These are phyloP conservation scores for Verbascum thapsus DNA, from an alignment of 257 asterid species.

Conservation along the genomic window DNA sequence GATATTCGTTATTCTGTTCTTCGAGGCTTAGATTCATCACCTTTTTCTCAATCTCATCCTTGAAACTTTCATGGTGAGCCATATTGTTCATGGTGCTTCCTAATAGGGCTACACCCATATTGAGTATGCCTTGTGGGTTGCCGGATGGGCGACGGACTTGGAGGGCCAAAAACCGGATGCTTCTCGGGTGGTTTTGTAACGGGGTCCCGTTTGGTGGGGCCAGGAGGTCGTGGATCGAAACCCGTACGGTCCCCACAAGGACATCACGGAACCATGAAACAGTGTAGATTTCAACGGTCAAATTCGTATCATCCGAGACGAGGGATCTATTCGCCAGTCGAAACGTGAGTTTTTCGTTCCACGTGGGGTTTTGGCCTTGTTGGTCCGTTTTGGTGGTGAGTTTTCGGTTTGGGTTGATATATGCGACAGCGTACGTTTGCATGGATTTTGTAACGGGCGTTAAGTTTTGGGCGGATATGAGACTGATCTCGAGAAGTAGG, in stretches of 20 bases:
- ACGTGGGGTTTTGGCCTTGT: constrained; percentile 57
- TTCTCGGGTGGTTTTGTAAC: too few species aligned
- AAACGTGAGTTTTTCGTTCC: constrained; percentile 74
- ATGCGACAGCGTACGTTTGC: constrained; percentile 60
- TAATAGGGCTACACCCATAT: constrained; percentile 63
- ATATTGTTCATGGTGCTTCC: constrained; percentile 48
- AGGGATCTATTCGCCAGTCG: constrained; percentile 48
- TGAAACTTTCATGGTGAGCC: constrained; percentile 35
- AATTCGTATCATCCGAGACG: constrained; percentile 37
- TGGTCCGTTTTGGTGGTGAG: constrained; percentile 54
- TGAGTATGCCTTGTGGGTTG: constrained; percentile 80
- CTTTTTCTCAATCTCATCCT: constrained; percentile 19
- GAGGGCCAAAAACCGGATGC: constrained; percentile 54
- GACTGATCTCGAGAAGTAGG: constrained; percentile 51
- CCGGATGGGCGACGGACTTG: constrained; percentile 74
- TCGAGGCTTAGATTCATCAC: not conserved
- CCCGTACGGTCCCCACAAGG: constrained; percentile 58
- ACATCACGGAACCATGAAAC: constrained; percentile 67
- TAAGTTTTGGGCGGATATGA: constrained; percentile 77
- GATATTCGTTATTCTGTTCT: constrained; percentile 2
- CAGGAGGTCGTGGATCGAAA: constrained; percentile 49
- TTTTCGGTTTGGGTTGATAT: constrained; percentile 56
- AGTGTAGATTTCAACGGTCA: constrained; percentile 60
- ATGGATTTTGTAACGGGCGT: constrained; percentile 57
- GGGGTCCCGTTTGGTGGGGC: constrained; percentile 15